phyloP scores from a whole-genome alignment of 148 eudicot species.

The Heliosperma pusillum region DNA sequence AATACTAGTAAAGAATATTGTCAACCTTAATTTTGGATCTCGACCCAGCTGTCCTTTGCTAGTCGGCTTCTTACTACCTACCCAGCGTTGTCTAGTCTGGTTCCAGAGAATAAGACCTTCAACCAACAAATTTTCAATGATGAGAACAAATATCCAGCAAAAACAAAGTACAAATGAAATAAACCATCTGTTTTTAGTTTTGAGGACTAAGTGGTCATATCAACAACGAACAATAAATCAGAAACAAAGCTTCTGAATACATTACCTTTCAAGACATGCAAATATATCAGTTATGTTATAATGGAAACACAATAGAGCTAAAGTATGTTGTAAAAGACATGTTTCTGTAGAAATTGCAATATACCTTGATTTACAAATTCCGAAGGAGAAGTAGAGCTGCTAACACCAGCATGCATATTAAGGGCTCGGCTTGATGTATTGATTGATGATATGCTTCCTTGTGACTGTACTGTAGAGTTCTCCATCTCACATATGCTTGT shows the following conservation, averaged over 20 bases:
- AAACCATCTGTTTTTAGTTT: neutral
- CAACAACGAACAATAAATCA: neutral
- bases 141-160: conserved; percentile 3
- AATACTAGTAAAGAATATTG: neutral
- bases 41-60: conserved; percentile 34
- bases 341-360: conserved; percentile 14
- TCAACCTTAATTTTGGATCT: conserved; percentile 68
- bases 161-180: neutral
- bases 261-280: neutral
- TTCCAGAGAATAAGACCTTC: conserved; percentile 85
- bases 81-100: conserved; percentile 82
- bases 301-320: neutral
- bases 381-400: conserved; percentile 43
- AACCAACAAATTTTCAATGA: conserved; percentile 7
- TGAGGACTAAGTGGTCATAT: neutral
- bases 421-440: conserved; percentile 44
- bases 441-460: conserved; percentile 61
- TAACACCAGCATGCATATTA: conserved; percentile 45
- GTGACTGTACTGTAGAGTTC: conserved; percentile 55
- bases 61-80: conserved; percentile 51
- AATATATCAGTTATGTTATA: neutral
- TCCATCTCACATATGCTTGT: conserved; percentile 67
- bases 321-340: neutral
- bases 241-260: neutral
- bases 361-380: conserved; percentile 84